Percentiles rank a stretch among this genome's conserved stretches.
phyloP scores from a whole-genome alignment of 352 stramenopile genomes.

The Aphanomyces stellatus region DNA sequence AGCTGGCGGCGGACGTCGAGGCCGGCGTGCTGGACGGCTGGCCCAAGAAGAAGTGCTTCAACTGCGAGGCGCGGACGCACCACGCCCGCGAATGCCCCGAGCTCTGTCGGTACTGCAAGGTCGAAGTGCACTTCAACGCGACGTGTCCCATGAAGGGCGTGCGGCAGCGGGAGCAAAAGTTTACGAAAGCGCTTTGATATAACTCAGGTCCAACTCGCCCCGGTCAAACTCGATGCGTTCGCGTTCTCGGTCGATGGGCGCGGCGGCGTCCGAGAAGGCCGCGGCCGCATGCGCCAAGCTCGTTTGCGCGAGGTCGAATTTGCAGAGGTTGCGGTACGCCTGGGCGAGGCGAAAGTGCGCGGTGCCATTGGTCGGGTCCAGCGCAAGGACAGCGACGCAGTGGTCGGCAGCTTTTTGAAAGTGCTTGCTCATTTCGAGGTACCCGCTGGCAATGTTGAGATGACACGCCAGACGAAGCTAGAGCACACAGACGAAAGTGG shows the following conservation, averaged over 20 bases:
- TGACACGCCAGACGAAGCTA: slow-evolving; percentile 15
- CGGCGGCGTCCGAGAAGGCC: neutral
- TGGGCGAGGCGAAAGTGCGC: slow-evolving; percentile 7
- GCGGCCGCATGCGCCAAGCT: neutral
- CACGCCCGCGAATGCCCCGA: slow-evolving; percentile 64
- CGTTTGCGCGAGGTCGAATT: slow-evolving; percentile 5
- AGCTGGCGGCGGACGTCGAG: slow-evolving; percentile 35
- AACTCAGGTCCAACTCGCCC: slow-evolving; percentile 3
- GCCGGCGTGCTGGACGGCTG: slow-evolving; percentile 23
- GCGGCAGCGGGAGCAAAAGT: slow-evolving; percentile 37
- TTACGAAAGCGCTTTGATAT: slow-evolving; percentile 55
- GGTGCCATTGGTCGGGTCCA: neutral
- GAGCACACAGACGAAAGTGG: too few relatives aligned
- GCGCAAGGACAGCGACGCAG: neutral
- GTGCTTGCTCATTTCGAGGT: slow-evolving; percentile 15
- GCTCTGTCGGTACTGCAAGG: slow-evolving; percentile 74
- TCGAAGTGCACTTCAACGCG: slow-evolving; percentile 62
- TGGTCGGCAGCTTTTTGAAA: neutral
- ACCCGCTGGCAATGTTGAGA: slow-evolving; percentile 11
- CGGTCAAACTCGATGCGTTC: slow-evolving; percentile 8
- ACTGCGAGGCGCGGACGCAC: slow-evolving; percentile 76
- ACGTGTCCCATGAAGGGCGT: slow-evolving; percentile 57
- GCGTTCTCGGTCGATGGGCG: neutral
- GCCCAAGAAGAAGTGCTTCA: slow-evolving; percentile 66
- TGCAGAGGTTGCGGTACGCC: neutral